Base-by-base conservation (phyloP, 805 yeast species). In the Saturnispora sekii region DNA sequence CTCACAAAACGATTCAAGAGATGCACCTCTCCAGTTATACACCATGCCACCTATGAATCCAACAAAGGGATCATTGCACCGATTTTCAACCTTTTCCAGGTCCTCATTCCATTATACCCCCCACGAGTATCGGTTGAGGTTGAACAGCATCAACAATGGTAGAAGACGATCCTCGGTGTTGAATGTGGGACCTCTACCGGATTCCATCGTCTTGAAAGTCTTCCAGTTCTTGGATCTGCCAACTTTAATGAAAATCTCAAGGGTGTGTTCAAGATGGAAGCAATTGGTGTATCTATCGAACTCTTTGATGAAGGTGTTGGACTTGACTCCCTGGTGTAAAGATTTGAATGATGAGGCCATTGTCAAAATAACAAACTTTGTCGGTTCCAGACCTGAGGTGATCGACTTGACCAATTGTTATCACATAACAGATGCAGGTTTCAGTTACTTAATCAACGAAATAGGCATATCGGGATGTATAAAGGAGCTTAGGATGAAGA, bases 361-460 rank as follows among this genome's bases (percentile, higher is more conserved):
- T 43, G 68, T 70, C 10, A 66, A 72, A 37, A 79, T 84, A 45
- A 76, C 83, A 0, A 76, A 79, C 51, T 79, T 84, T 60, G 88
- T 78, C 12, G 87, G 87, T 1, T 68, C 83, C 3, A 65, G 88
- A 44, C 89, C 88, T 0, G 65, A 66, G 48, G 47, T 58, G 12
- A 76, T 84, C 38, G 74, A 82, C 53, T 70, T 84, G 14, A 77
- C 87, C 17, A 79, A 79, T 57, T 84, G 93, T 57, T 83, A 78
- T 64, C 89, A 84, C 58, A 68, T 84, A 7, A 81, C 89, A 0
- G 89, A 83, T 58, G 80, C 73, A 49, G 87, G 89, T 0, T 84
- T 84, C 59, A 72, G 79, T 38, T 78, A 77, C 54, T 66, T 84
- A 68, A 77, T 83, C 16, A 81, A 77, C 53, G 84, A 81, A 52